Evolutionary conservation across 495 filamentous ascomycete genomes (phyloP).

Genomic region (Parmelia sp.): DNA sequence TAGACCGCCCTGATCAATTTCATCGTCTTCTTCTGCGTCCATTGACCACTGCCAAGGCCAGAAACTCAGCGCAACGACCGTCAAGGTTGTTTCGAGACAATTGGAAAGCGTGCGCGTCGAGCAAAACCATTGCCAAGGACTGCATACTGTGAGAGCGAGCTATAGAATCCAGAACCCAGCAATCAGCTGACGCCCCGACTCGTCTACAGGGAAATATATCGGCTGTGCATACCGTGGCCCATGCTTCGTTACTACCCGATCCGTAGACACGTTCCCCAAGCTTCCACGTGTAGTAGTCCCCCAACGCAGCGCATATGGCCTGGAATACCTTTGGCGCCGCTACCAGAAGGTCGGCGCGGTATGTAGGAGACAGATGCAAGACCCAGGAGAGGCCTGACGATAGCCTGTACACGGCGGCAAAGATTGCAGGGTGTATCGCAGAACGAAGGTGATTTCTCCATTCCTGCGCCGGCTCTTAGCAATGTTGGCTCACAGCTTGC

Average conservation of each 20-base stretch:
- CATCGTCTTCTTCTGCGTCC: conserved; percentile 22
- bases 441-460: conserved; percentile 87
- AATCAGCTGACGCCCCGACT: conserved; percentile 17
- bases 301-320: conserved; percentile 66
- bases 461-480: conserved; percentile 56
- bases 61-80: conserved; percentile 66
- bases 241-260: conserved; percentile 52
- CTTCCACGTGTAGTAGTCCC: conserved; percentile 87
- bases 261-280: conserved; percentile 71
- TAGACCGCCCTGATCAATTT: conserved; percentile 19
- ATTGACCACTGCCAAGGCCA: conserved; percentile 78
- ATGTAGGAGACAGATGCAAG: conserved; percentile 42
- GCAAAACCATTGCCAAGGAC: conserved; percentile 96
- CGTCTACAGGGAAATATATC: conserved; percentile 13
- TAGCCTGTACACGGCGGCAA: conserved; percentile 68
- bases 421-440: conserved; percentile 82
- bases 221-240: conserved; percentile 55
- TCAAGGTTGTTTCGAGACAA: conserved; percentile 83
- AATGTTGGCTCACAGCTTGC: neutral
- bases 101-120: conserved; percentile 92
- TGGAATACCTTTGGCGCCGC: conserved; percentile 70
- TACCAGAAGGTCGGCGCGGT: conserved; percentile 58
- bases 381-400: conserved; percentile 46
- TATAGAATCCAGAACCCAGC: conserved; percentile 22
- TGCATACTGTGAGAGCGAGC: conserved; percentile 63